phyloP scores from a whole-genome alignment of 1,284 basidiomycete genomes.

The Leccinum fallax region DNA sequence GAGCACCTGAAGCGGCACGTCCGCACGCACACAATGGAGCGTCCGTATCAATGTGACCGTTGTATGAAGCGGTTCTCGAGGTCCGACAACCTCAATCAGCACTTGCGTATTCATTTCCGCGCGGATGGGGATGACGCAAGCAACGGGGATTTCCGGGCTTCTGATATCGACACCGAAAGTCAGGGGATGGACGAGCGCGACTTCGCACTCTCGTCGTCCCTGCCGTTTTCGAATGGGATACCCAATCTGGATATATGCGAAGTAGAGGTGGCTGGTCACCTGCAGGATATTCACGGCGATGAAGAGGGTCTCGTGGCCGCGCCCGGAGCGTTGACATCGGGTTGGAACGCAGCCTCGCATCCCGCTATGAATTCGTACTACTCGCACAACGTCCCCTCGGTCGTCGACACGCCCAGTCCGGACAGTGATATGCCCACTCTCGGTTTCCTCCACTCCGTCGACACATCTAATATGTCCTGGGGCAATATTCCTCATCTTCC shows the following conservation, averaged over 20 bases:
- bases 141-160: constrained; percentile 28
- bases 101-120: constrained; percentile 74
- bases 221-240: constrained; percentile 31
- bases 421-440: constrained; percentile 27
- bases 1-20: constrained; percentile 88
- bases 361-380: constrained; percentile 27
- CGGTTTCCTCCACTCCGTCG: constrained; percentile 26
- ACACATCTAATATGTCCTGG: constrained; percentile 32
- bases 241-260: constrained; percentile 57
- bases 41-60: constrained; percentile 73
- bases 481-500: constrained; percentile 26
- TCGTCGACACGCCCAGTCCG: constrained; percentile 21
- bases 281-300: constrained; percentile 59
- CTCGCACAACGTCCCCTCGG: constrained; percentile 17
- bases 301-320: constrained; percentile 56
- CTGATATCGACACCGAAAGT: constrained; percentile 29
- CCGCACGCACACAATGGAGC: constrained; percentile 87
- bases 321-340: constrained; percentile 22
- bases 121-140: constrained; percentile 36
- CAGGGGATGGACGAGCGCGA: constrained; percentile 36
- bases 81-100: constrained; percentile 84
- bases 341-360: constrained; percentile 17
- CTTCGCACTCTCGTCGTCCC: constrained; percentile 23
- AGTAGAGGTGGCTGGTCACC: constrained; percentile 58
- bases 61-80: constrained; percentile 83